phyloP scores from a whole-genome alignment of 2,329 filamentous ascomycete genomes.

The Achaetomium macrosporum region DNA sequence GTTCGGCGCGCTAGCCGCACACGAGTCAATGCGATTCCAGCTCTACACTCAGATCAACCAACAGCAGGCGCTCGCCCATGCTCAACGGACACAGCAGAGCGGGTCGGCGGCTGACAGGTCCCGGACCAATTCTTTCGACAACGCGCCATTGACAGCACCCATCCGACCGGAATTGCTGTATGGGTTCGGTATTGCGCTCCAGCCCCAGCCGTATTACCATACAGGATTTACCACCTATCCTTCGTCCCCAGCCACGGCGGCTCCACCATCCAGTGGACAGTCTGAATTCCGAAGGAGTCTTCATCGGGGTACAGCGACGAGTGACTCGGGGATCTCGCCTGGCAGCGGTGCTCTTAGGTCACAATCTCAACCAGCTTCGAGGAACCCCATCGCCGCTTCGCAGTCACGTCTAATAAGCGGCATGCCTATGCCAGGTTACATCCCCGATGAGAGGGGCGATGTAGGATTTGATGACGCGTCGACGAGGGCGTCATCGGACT shows the following conservation, averaged over 20 bases:
- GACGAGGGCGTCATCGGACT: slow-evolving; percentile 36
- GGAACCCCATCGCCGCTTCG: slow-evolving; percentile 31
- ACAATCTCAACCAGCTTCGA: slow-evolving; percentile 60
- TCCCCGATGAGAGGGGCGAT: slow-evolving; percentile 45
- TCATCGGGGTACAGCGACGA: slow-evolving; percentile 47
- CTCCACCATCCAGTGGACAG: slow-evolving; percentile 28
- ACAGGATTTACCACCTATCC: slow-evolving; percentile 49
- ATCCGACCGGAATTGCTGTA: slow-evolving; percentile 50
- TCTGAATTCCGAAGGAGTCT: slow-evolving; percentile 53
- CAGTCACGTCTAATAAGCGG: slow-evolving; percentile 42
- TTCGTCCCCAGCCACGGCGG: slow-evolving; percentile 46
- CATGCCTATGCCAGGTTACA: slow-evolving; percentile 49
- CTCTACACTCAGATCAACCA: slow-evolving; percentile 43
- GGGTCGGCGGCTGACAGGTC: slow-evolving; percentile 43
- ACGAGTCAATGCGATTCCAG: slow-evolving; percentile 38
- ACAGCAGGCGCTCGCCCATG: slow-evolving; percentile 39
- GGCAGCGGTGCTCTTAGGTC: slow-evolving; percentile 55
- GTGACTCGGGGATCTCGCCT: slow-evolving; percentile 42
- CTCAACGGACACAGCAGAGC: slow-evolving; percentile 36
- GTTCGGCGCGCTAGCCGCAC: slow-evolving; percentile 18
- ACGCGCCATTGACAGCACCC: slow-evolving; percentile 53
- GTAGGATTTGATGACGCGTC: slow-evolving; percentile 42
- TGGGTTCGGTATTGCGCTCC: slow-evolving; percentile 41
- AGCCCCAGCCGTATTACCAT: slow-evolving; percentile 40
- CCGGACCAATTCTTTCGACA: slow-evolving; percentile 59